Conservation (phyloP, 2,329 filamentous ascomycete species). For the Diplodia corticola region DNA sequence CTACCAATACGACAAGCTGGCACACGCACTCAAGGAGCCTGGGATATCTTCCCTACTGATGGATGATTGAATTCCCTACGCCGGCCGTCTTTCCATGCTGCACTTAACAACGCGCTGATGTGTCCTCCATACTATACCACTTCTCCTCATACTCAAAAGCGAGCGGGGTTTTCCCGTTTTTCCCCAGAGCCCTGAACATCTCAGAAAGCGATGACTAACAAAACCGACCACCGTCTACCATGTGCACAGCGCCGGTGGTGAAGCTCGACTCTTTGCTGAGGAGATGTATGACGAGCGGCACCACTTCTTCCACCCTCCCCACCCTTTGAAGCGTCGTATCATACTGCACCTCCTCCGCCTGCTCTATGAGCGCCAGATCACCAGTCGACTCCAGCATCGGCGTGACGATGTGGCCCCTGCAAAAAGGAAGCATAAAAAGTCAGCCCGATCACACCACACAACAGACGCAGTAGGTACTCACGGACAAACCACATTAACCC, state of each 20-base stretch:
- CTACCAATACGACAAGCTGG: no score
- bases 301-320: conserved; percentile 40
- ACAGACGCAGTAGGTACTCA: conserved; percentile 30
- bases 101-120: no score
- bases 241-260: conserved; percentile 49
- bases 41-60: no score
- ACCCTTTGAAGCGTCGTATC: conserved; percentile 31
- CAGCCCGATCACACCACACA: neutral
- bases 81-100: no score
- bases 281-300: conserved; percentile 49
- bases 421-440: neutral
- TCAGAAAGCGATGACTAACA: conserved; percentile 25
- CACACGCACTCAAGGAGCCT: no score
- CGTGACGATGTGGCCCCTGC: neutral
- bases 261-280: conserved; percentile 49
- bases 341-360: conserved; percentile 26
- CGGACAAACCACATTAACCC: conserved; percentile 38
- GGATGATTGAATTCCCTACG: no score
- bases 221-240: conserved; percentile 51
- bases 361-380: conserved; percentile 27
- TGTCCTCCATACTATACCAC: no score
- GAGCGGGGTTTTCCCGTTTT: no score
- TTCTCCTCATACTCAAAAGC: no score
- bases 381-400: conserved; percentile 32
- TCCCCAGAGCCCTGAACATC: no score